Conservation (phyloP, 371 early-diverging fungal species). For the Paraphysoderma sedebokerense region DNA sequence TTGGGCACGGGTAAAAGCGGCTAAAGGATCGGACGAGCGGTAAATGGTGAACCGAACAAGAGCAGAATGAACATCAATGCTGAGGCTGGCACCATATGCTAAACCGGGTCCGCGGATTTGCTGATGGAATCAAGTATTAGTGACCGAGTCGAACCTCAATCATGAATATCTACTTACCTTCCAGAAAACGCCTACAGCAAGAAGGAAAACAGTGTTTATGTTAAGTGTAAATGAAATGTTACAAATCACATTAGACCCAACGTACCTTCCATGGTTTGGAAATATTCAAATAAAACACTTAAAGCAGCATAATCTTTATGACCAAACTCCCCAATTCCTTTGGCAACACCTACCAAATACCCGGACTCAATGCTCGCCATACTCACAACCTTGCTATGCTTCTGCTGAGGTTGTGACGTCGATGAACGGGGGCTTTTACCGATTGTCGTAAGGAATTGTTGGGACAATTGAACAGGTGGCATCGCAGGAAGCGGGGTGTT, state of each 20-base stretch:
- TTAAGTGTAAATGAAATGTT: not conserved
- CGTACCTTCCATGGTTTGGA: not conserved
- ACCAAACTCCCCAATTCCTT: not conserved
- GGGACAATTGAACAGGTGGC: conserved; percentile 26
- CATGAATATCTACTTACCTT: conserved; percentile 35
- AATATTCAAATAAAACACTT: conserved; percentile 5
- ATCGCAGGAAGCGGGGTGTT: conserved; percentile 1
- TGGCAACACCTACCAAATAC: not conserved
- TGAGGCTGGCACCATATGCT: conserved; percentile 36
- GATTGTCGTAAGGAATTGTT: conserved; percentile 24
- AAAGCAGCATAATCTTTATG: conserved; percentile 6
- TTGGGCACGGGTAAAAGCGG: conserved; percentile 37
- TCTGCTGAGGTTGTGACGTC: no score
- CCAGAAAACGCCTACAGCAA: conserved; percentile 41
- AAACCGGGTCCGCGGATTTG: conserved; percentile 45
- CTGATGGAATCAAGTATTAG: conserved; percentile 49
- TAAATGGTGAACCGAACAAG: conserved; percentile 25
- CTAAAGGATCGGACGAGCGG: conserved; percentile 34
- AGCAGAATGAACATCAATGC: conserved; percentile 24
- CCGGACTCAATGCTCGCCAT: not conserved
- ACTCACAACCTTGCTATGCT: not conserved
- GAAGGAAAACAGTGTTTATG: conserved; percentile 25
- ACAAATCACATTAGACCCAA: not conserved
- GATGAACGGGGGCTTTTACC: conserved; percentile 36
- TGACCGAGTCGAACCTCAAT: conserved; percentile 35